phyloP scores from a whole-genome alignment of 345 rosid species.

The Trapa incisa region DNA sequence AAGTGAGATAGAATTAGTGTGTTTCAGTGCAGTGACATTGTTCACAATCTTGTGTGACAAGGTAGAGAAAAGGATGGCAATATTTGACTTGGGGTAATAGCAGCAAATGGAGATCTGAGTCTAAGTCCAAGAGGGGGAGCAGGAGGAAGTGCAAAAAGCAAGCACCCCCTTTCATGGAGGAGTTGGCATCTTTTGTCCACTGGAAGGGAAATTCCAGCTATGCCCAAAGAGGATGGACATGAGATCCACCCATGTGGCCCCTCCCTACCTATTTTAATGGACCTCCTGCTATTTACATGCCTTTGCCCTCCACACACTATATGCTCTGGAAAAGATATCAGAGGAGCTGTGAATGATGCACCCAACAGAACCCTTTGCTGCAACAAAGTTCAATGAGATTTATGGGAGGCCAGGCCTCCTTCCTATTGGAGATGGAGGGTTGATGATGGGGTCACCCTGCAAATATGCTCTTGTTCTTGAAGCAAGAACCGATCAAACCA shows the following conservation, averaged over 20 bases:
- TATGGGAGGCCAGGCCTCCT: neutral
- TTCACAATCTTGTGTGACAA: no score
- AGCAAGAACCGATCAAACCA: neutral
- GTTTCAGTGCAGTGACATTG: no score
- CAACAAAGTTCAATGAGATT: neutral
- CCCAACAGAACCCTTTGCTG: neutral
- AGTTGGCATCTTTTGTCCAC: neutral
- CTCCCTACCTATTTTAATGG: neutral
- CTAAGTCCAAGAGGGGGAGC: neutral
- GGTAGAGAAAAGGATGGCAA: neutral
- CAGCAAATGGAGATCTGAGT: neutral
- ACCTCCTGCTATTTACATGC: constrained; percentile 16
- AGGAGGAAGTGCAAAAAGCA: neutral
- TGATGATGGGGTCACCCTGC: constrained; percentile 23
- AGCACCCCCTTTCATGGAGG: neutral
- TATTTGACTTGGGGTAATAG: neutral
- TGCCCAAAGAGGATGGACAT: neutral
- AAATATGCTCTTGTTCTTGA: constrained; percentile 23
- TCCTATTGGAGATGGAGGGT: neutral
- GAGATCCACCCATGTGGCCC: constrained; percentile 15
- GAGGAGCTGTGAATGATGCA: neutral
- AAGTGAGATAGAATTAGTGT: no score
- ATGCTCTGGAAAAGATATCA: constrained; percentile 1
- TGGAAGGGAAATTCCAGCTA: neutral
- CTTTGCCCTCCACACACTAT: constrained; percentile 18